Evolutionary conservation across 2,329 filamentous ascomycete genomes (phyloP), one percentile per base, ranked within the genome.

Genomic region (Epichloe uncinata): DNA sequence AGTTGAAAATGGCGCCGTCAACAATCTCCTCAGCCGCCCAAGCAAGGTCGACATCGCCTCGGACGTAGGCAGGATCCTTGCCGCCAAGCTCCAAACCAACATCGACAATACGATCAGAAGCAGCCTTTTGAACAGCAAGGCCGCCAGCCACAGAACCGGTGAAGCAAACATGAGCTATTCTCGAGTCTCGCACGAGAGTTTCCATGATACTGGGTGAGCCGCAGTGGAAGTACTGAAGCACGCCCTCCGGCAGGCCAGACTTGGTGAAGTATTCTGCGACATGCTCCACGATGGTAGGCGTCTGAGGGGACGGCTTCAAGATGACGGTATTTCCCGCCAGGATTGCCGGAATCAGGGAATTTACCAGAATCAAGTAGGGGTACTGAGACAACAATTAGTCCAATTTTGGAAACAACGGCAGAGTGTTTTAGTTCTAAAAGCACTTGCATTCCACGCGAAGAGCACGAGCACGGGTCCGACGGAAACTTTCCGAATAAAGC

Each of bases 11-110:
- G n/a, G 89, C 84, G 18, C 91, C 91, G 59, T 97, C 91, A 13
- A 97, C 88, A 60, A 97, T 93, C 68, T 96, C 89, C 57, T 86
- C 89, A 0, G 91, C 91, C 0, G 85, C 90, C 91, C 90, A 96
- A 45, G 81, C 80, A 45, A 95, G 68, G 63, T 97, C 89, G 1
- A 95, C 88, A 60, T 97, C 91, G 6, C 73, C 73, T 53, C 91
- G 77, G 49, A 97, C 76, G 61, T 96, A 97, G 22, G 91, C 91
- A 4, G 91, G 87, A 63, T 97, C 91, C 64, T 97, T 97, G 56
- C 91, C 91, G 56, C 91, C 91, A 30, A 97, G 81, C 69, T 97
- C 91, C 37, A 97, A 76, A 2, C 89, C 87, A 43, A 97, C 87
- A 54, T 84, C 82, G 55, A 95, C 84, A 47, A 95, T 79, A 37